A percentile compares a stretch with the other conserved stretches of the same genome.
Conservation (phyloP, 257 asterid species). For the Perilla frutescens region DNA sequence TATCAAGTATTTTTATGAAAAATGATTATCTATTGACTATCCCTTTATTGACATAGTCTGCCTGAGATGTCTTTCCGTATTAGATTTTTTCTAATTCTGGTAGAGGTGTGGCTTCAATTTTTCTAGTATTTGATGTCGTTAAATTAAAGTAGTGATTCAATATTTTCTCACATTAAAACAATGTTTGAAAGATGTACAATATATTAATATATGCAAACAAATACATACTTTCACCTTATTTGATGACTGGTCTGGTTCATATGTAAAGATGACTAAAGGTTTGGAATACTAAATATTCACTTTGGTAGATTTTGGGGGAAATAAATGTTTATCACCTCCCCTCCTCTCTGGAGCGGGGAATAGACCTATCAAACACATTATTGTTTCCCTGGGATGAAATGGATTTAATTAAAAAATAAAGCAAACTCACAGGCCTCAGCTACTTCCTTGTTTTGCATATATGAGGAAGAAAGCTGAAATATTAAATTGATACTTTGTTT, state of each 20-base stretch:
- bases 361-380: neutral
- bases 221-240: neutral
- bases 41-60: neutral
- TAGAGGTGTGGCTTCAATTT: neutral
- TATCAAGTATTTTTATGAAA: neutral
- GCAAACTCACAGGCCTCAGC: neutral
- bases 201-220: neutral
- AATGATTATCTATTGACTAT: neutral
- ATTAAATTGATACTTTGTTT: neutral
- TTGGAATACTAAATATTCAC: neutral
- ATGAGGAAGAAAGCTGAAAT: neutral
- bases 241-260: neutral
- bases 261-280: slow-evolving; percentile 14
- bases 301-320: neutral
- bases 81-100: neutral
- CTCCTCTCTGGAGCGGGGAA: neutral
- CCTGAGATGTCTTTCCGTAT: neutral
- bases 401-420: slow-evolving; percentile 3
- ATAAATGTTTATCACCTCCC: neutral
- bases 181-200: too few species aligned
- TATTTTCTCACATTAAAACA: too few species aligned
- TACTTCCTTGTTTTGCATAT: neutral
- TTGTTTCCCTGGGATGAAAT: neutral
- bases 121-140: slow-evolving; percentile 15
- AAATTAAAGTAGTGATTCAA: neutral